Percentiles rank a stretch among this genome's conserved stretches.
phyloP scores from a whole-genome alignment of 257 asterid species.

The Nicotiana tomentosiformis region DNA sequence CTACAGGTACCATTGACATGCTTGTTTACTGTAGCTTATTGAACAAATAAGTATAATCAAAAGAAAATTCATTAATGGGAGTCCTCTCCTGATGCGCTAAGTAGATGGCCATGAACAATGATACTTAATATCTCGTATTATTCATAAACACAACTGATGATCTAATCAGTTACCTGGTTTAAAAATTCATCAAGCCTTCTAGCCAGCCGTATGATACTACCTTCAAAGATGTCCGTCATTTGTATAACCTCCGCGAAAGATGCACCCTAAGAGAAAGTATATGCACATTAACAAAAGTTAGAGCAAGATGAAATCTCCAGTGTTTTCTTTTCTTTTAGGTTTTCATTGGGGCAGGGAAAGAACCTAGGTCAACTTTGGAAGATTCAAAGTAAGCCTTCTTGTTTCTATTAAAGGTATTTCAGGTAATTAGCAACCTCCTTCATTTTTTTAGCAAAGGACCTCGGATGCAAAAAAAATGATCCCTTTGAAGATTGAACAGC shows the following conservation, averaged over 20 bases:
- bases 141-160: not conserved
- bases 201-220: slow-evolving; percentile 81
- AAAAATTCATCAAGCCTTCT: slow-evolving; percentile 95
- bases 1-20: not conserved
- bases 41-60: not conserved
- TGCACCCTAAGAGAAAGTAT: slow-evolving; percentile 57
- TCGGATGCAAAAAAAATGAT: not conserved
- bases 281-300: not conserved
- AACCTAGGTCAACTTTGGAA: not conserved
- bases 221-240: slow-evolving; percentile 94
- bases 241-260: slow-evolving; percentile 69
- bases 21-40: not conserved
- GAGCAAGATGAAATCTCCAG: not conserved
- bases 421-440: not conserved
- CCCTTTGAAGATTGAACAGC: not conserved
- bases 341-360: not conserved
- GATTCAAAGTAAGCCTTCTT: not conserved
- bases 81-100: not conserved
- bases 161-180: slow-evolving; percentile 55
- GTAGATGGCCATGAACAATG: not conserved
- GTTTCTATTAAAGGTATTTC: not conserved
- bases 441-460: not conserved
- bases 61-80: not conserved
- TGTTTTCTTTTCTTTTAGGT: not conserved
- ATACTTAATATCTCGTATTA: not conserved